These are phyloP conservation scores for Buddleja alternifolia DNA, from an alignment of 257 asterid genomes.

Conservation along the genomic window DNA sequence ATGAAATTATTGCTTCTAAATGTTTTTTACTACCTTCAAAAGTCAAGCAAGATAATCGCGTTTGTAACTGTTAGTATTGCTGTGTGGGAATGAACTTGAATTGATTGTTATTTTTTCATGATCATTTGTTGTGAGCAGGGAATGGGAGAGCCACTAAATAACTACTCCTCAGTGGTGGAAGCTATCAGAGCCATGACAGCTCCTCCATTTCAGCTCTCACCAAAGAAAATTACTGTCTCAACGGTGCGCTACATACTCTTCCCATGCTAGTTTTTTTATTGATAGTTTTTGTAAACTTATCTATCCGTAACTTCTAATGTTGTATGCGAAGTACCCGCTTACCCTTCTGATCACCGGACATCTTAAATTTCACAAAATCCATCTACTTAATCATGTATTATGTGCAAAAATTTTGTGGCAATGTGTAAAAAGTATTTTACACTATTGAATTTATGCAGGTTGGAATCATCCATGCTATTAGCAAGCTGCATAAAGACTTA, in stretches of 20 bases:
- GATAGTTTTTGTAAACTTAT: neutral
- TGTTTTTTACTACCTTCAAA: slow-evolving; percentile 16
- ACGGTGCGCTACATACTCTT: slow-evolving; percentile 54
- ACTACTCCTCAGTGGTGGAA: slow-evolving; percentile 79
- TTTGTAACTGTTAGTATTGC: slow-evolving; percentile 11
- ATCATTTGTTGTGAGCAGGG: slow-evolving; percentile 55
- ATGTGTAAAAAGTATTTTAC: neutral
- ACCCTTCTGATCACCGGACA: neutral
- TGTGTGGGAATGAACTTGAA: slow-evolving; percentile 7
- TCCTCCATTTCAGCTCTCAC: slow-evolving; percentile 82
- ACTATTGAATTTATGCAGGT: slow-evolving; percentile 50
- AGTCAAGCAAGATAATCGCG: slow-evolving; percentile 2
- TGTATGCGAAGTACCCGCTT: neutral
- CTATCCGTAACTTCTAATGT: neutral
- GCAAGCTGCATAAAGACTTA: slow-evolving; percentile 75
- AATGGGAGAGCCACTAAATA: slow-evolving; percentile 95
- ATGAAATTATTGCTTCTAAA: slow-evolving; percentile 7
- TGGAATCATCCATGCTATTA: slow-evolving; percentile 86
- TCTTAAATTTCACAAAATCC: neutral
- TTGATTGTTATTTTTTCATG: slow-evolving; percentile 8
- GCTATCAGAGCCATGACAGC: slow-evolving; percentile 85
- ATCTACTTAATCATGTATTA: slow-evolving; percentile 22
- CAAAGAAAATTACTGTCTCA: slow-evolving; percentile 84
- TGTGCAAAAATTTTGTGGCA: slow-evolving; percentile 5
- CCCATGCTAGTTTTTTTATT: slow-evolving; percentile 7